These are phyloP conservation scores for Aspergillus ostianus DNA, from an alignment of 495 filamentous ascomycete species.

Conservation along the genomic window DNA sequence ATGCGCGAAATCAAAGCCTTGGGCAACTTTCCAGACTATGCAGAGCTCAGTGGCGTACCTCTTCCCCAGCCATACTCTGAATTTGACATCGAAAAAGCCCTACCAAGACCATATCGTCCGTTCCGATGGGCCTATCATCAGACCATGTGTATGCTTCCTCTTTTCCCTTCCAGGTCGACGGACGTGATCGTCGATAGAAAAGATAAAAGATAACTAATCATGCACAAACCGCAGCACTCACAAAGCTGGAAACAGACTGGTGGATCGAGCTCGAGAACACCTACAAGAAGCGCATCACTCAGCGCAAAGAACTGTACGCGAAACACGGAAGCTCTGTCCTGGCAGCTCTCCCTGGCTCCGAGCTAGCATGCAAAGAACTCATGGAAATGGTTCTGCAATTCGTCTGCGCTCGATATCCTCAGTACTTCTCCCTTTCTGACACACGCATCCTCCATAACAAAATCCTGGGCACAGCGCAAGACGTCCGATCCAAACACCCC, in stretches of 20 bases:
- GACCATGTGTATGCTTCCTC: conserved; percentile 77
- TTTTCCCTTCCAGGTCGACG: background rate
- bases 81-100: conserved; percentile 64
- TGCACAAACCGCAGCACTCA: conserved; percentile 55
- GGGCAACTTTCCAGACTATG: conserved; percentile 84
- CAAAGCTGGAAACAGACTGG: conserved; percentile 80
- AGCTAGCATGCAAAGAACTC: conserved; percentile 80
- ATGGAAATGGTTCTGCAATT: conserved; percentile 91
- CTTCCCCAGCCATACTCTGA: conserved; percentile 62
- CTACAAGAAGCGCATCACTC: conserved; percentile 66
- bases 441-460: conserved; percentile 65
- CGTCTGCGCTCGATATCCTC: conserved; percentile 73
- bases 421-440: conserved; percentile 66
- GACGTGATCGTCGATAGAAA: background rate
- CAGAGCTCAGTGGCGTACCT: conserved; percentile 73
- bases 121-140: conserved; percentile 90
- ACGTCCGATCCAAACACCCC: conserved; percentile 62
- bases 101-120: conserved; percentile 72
- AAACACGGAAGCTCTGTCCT: conserved; percentile 65
- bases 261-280: conserved; percentile 87
- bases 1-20: conserved; percentile 68
- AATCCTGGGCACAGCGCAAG: conserved; percentile 64
- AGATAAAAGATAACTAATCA: conserved; percentile 13
- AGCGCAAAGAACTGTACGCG: conserved; percentile 67
- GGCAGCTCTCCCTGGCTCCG: conserved; percentile 70